Conservation (phyloP, 306 rosid genomes). For the Carpinus viminea region DNA sequence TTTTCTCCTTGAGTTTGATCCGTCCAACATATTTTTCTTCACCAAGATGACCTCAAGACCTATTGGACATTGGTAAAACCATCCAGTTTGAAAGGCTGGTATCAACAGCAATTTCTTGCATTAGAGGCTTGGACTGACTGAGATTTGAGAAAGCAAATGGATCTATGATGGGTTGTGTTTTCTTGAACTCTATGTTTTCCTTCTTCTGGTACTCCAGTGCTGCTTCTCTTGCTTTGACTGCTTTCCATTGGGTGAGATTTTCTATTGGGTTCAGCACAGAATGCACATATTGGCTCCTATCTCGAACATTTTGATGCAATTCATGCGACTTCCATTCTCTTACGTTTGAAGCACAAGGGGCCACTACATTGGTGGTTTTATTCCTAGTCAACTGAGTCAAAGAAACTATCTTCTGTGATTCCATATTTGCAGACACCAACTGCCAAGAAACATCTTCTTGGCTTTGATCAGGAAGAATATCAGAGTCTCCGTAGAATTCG, state of each 20-base stretch:
- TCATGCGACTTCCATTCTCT: background rate
- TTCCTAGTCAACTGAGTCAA: background rate
- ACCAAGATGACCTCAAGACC: constrained; percentile 24
- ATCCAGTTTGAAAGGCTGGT: constrained; percentile 87
- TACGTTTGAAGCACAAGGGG: constrained; percentile 2
- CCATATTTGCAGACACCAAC: constrained; percentile 19
- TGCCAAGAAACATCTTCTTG: constrained; percentile 34
- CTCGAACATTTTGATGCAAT: constrained; percentile 5
- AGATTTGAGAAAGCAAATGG: constrained; percentile 33
- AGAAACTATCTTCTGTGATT: constrained; percentile 18
- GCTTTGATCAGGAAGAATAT: constrained; percentile 24
- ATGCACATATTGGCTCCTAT: constrained; percentile 37
- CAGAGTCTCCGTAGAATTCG: constrained; percentile 28
- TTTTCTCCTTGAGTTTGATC: constrained; percentile 9
- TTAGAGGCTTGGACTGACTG: constrained; percentile 49
- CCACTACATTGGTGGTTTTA: background rate
- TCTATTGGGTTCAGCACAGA: constrained; percentile 79
- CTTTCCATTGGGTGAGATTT: constrained; percentile 84
- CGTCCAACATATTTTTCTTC: constrained; percentile 15
- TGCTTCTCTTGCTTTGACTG: constrained; percentile 69
- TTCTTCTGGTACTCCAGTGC: constrained; percentile 53
- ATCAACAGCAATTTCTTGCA: constrained; percentile 66
- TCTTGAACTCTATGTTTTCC: constrained; percentile 51
- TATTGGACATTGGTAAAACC: constrained; percentile 39
- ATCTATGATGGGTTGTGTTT: constrained; percentile 34